These are phyloP conservation scores for Sphagnum fallax DNA, from an alignment of 228 moss, liverwort and hornwort genomes.

Conservation along the genomic window DNA sequence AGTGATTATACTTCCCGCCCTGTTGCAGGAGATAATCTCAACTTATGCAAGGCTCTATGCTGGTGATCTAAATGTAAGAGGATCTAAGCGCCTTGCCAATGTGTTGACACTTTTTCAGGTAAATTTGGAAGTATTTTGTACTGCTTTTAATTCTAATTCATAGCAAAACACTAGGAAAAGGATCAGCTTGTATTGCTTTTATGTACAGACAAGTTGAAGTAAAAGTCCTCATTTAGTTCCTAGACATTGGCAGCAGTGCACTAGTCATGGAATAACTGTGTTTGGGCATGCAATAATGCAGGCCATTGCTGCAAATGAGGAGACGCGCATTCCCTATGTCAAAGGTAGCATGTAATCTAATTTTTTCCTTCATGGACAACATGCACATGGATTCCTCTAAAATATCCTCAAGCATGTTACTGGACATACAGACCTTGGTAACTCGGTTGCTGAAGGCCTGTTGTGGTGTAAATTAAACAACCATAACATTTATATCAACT, in stretches of 20 bases:
- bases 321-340: slow-evolving; percentile 65
- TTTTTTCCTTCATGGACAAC: neutral
- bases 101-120: slow-evolving; percentile 89
- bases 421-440: too few relatives aligned
- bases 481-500: too few relatives aligned
- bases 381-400: too few relatives aligned
- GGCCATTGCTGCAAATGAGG: slow-evolving; percentile 77
- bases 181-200: neutral
- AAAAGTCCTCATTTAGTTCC: too few relatives aligned
- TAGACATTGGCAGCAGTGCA: too few relatives aligned
- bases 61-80: slow-evolving; percentile 76
- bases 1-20: neutral
- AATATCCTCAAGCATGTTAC: too few relatives aligned
- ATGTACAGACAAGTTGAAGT: too few relatives aligned
- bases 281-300: slow-evolving; percentile 15
- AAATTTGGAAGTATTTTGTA: neutral
- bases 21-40: slow-evolving; percentile 62
- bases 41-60: slow-evolving; percentile 41
- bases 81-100: slow-evolving; percentile 82
- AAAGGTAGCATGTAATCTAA: slow-evolving; percentile 43
- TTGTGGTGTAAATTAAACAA: too few relatives aligned
- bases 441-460: too few relatives aligned
- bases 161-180: neutral
- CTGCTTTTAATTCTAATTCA: neutral
- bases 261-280: too few relatives aligned